Evolutionary conservation across 2,329 filamentous ascomycete species (phyloP).

Genomic region (Eurotiales sp.): DNA sequence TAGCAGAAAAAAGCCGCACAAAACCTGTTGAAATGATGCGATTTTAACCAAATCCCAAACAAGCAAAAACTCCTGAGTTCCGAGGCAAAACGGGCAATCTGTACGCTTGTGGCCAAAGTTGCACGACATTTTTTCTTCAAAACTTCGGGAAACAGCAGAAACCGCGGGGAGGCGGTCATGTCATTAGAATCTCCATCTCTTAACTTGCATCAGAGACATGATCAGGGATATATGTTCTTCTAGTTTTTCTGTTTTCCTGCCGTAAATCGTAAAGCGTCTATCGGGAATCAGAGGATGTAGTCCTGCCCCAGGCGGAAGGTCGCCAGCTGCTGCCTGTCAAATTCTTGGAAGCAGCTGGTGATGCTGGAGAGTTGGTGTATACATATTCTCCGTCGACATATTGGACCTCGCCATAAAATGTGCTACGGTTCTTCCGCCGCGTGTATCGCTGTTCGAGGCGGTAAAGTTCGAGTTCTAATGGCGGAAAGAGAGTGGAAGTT

Average conservation of each 20-base stretch:
- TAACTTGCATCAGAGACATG: neutral
- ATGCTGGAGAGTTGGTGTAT: slow-evolving; percentile 52
- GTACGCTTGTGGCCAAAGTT: neutral
- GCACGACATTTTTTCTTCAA: neutral
- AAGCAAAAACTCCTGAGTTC: neutral
- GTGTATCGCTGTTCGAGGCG: slow-evolving; percentile 94
- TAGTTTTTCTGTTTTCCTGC: neutral
- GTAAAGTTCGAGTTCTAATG: slow-evolving; percentile 80
- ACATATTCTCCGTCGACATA: slow-evolving; percentile 97
- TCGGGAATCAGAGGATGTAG: slow-evolving; percentile 12
- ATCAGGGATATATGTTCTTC: neutral
- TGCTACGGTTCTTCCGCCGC: slow-evolving; percentile 81
- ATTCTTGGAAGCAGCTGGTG: slow-evolving; percentile 37
- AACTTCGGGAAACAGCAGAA: neutral
- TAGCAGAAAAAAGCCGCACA: neutral
- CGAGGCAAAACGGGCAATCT: neutral
- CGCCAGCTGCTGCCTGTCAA: slow-evolving; percentile 21
- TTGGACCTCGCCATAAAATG: slow-evolving; percentile 81
- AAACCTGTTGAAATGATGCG: neutral
- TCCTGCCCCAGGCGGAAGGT: slow-evolving; percentile 12
- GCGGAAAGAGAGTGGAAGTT: neutral
- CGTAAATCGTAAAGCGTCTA: slow-evolving; percentile 14
- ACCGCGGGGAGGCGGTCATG: neutral
- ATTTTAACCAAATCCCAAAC: neutral
- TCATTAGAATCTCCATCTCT: neutral